phyloP scores from a whole-genome alignment of 2,329 filamentous ascomycete species.

The Fusarium pseudonygamai region DNA sequence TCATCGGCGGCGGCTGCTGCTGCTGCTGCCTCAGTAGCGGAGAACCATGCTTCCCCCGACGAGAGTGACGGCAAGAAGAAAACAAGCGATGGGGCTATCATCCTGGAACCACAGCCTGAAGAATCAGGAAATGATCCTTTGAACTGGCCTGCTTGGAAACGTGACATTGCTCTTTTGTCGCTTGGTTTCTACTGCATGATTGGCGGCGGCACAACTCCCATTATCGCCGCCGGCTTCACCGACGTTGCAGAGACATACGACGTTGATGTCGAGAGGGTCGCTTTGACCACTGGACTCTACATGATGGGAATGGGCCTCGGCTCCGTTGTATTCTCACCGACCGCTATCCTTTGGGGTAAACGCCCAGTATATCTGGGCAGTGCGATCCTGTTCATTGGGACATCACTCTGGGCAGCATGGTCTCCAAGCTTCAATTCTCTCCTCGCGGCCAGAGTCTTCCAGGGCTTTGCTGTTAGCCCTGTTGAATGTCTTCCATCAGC shows the following conservation, averaged over 20 bases:
- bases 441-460: constrained; percentile 82
- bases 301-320: constrained; percentile 94
- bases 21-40: constrained; percentile 1
- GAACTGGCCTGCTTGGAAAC: constrained; percentile 87
- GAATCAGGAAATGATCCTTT: constrained; percentile 90
- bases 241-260: constrained; percentile 74
- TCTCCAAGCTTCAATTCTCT: constrained; percentile 84
- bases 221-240: constrained; percentile 89
- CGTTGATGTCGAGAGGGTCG: constrained; percentile 76
- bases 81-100: constrained; percentile 83
- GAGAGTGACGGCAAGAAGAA: constrained; percentile 69
- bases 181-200: constrained; percentile 93
- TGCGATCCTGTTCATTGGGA: constrained; percentile 78
- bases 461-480: constrained; percentile 87
- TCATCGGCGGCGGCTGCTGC: constrained; percentile 20
- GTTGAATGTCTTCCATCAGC: constrained; percentile 94
- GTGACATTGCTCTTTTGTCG: constrained; percentile 81
- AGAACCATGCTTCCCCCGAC: constrained; percentile 15
- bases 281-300: constrained; percentile 89
- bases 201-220: constrained; percentile 90
- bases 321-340: constrained; percentile 85
- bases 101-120: constrained; percentile 91
- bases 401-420: constrained; percentile 85
- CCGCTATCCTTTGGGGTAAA: constrained; percentile 91
- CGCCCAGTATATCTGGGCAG: constrained; percentile 87